Evolutionary conservation across 108 stramenopile species (phyloP), one percentile per base, ranked within the genome.

Genomic region (Nitzschia inconspicua): DNA sequence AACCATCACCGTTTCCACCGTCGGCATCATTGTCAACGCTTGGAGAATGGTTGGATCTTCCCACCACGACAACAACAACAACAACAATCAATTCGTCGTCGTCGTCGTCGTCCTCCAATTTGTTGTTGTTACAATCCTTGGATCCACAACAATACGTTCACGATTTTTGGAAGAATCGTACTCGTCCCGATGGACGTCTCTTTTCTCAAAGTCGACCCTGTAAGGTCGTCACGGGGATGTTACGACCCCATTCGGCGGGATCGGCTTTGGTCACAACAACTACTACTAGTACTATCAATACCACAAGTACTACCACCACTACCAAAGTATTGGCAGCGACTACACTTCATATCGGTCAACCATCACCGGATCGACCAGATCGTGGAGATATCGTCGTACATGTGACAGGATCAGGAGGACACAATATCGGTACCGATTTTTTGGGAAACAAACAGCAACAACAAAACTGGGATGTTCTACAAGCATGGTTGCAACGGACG

Each of bases 181-280:
- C 83, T 20, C 84, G 89, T 29, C 82, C 86, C 7, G 81, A 86
- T 62, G 86, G 84, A 26, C 68, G 89, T 23, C 54, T 79, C 10
- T 82, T 80, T 65, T 22, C 48, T 22, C 54, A 81, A 37, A 54
- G 72, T 18, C 81, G 89, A 26, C 62, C 70, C 24, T 73, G 82
- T 24, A 72, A 78, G 24, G 56, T 88, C 0, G 69, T 75, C 23
- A 49, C 26, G 3, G 75, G 75, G 1, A 40, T 85, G 26, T 28
- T 91, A 20, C 68, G 60, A 24, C n/a, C n/a, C n/a, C 78, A 88
- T 70, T 60, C 86, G 16, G 56, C 64, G 6, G 89, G 89, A 19
- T 85, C 84, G 0, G 80, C 86, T 22, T 57, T 82, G 66, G 70
- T 91, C 29, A 48, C 23, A 13, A 26, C 25, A 5, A 34, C 22